Conservation (phyloP, 495 filamentous ascomycete genomes). For the Corynascus novoguineensis region DNA sequence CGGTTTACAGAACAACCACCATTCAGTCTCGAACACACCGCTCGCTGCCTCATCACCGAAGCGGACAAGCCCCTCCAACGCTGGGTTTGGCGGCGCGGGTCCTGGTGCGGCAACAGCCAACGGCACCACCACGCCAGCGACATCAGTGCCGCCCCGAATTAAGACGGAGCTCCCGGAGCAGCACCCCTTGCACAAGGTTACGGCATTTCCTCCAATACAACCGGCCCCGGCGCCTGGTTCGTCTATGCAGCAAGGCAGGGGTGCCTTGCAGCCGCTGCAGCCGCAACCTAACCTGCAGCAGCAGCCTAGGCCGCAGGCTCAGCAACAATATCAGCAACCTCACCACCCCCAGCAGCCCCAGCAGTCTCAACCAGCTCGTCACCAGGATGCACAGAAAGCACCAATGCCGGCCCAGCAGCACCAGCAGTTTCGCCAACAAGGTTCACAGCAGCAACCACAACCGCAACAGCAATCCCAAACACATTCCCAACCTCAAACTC, state of each 20-base stretch:
- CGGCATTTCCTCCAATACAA: slow-evolving; percentile 27
- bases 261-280: slow-evolving; percentile 13
- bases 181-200: slow-evolving; percentile 13
- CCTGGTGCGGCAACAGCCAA: neutral
- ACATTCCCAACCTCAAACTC: slow-evolving; percentile 5
- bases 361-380: slow-evolving; percentile 6
- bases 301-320: slow-evolving; percentile 11
- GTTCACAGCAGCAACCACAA: neutral
- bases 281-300: slow-evolving; percentile 10
- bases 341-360: slow-evolving; percentile 16
- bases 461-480: slow-evolving; percentile 9
- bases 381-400: neutral
- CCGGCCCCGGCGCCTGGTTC: slow-evolving; percentile 21
- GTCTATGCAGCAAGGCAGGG: slow-evolving; percentile 16
- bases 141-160: slow-evolving; percentile 21
- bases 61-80: slow-evolving; percentile 14
- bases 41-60: slow-evolving; percentile 13
- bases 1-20: slow-evolving; percentile 38
- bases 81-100: slow-evolving; percentile 5
- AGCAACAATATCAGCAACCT: slow-evolving; percentile 17
- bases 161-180: slow-evolving; percentile 26
- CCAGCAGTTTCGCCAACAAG: slow-evolving; percentile 1
- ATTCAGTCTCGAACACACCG: slow-evolving; percentile 7
- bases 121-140: slow-evolving; percentile 5
- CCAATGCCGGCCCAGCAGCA: neutral